A percentile compares a stretch with the other conserved stretches of the same genome.
Conservation (phyloP, 2,329 filamentous ascomycete species). For the Beauveria rudraprayagi region DNA sequence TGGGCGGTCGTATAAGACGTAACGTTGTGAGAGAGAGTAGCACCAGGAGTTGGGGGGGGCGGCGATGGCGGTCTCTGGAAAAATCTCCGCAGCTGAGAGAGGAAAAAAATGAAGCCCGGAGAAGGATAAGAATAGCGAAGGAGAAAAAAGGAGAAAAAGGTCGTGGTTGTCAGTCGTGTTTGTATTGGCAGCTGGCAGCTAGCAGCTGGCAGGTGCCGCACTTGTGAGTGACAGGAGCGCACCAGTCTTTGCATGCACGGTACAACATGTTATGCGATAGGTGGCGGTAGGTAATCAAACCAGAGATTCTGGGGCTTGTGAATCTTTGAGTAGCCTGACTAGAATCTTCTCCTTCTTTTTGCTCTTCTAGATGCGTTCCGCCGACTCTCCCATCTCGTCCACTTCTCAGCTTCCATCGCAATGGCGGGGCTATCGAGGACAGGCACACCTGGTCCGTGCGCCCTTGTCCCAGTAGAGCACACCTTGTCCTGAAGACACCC, state of each 20-base stretch:
- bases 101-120: neutral
- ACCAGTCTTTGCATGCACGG: neutral
- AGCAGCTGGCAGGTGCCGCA: neutral
- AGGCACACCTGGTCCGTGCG: slow-evolving; percentile 12
- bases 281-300: neutral
- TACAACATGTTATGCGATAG: neutral
- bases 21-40: neutral
- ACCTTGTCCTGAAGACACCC: slow-evolving; percentile 11
- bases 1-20: neutral
- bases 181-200: neutral
- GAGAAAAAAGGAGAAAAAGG: neutral
- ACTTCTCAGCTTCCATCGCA: neutral
- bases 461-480: slow-evolving; percentile 4
- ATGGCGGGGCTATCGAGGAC: slow-evolving; percentile 1
- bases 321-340: too few species aligned
- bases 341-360: neutral
- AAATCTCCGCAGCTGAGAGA: neutral
- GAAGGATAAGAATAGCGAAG: neutral
- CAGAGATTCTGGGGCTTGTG: neutral
- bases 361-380: neutral
- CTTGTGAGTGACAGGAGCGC: neutral
- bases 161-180: neutral
- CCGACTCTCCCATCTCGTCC: neutral
- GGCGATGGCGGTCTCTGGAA: neutral
- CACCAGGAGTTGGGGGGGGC: slow-evolving; percentile 10